Conservation (phyloP, 352 stramenopile species). For the Globisporangium lucens region DNA sequence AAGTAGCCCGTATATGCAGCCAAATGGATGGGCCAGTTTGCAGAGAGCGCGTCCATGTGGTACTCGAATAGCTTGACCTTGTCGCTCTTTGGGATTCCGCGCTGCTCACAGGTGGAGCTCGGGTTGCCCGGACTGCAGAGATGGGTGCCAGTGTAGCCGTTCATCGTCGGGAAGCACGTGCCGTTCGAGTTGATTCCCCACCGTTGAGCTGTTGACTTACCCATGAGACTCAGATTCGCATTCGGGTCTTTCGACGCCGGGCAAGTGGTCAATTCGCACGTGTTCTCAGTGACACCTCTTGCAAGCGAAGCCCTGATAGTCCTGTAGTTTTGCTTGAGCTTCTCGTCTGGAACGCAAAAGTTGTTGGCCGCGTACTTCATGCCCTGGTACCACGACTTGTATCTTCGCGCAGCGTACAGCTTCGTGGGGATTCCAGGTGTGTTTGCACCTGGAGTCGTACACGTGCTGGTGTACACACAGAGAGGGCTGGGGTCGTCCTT, state of each 20-base stretch:
- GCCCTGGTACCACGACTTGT: conserved; percentile 75
- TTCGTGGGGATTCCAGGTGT: conserved; percentile 32
- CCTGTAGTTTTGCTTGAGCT: conserved; percentile 30
- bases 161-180: conserved; percentile 58
- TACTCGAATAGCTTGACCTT: conserved; percentile 51
- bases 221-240: conserved; percentile 29
- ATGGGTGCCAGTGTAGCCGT: conserved; percentile 55
- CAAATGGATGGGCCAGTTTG: conserved; percentile 84
- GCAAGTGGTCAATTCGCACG: conserved; percentile 36
- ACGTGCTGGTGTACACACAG: conserved; percentile 1
- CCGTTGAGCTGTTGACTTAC: conserved; percentile 26
- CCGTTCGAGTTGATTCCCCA: conserved; percentile 65
- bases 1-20: conserved; percentile 79
- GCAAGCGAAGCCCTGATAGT: conserved; percentile 35
- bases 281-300: conserved; percentile 45
- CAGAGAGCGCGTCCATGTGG: conserved; percentile 93
- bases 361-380: conserved; percentile 59
- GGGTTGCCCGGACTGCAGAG: conserved; percentile 57
- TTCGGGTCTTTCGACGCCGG: conserved; percentile 54
- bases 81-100: conserved; percentile 17
- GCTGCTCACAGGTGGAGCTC: conserved; percentile 9
- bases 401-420: conserved; percentile 29
- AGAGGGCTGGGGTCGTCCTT: conserved; percentile 24
- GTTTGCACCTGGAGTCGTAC: conserved; percentile 39
- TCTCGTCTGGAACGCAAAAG: conserved; percentile 30